Percentiles rank a stretch among this genome's conserved stretches.
Conservation (phyloP, 768 basidiomycete species). For the Trametopsis cervina region DNA sequence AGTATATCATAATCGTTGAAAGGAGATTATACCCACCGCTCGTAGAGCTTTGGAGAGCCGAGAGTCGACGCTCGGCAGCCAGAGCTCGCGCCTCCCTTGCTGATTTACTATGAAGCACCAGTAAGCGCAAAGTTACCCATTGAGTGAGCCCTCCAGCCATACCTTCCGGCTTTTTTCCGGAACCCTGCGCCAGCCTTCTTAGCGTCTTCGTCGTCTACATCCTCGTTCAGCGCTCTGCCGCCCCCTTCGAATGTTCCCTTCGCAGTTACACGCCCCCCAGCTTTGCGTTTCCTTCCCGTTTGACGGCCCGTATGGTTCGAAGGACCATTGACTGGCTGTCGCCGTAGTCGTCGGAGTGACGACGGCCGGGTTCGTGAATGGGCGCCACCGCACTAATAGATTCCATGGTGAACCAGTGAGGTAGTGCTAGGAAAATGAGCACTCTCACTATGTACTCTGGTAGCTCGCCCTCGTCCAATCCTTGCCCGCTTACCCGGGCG, state of each 20-base stretch:
- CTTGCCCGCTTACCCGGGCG: conserved; percentile 41
- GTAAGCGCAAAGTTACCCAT: neutral
- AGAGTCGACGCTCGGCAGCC: conserved; percentile 62
- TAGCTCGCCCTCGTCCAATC: conserved; percentile 47
- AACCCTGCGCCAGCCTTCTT: conserved; percentile 53
- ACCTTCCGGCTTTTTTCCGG: conserved; percentile 68
- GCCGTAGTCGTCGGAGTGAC: conserved; percentile 33
- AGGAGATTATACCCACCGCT: conserved; percentile 15
- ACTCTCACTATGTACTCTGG: conserved; percentile 69
- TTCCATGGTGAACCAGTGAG: neutral
- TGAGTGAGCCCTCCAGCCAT: conserved; percentile 10
- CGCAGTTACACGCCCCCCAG: conserved; percentile 59
- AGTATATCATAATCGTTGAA: too few species aligned
- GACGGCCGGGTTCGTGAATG: conserved; percentile 57
- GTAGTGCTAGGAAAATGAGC: neutral
- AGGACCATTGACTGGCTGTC: conserved; percentile 37
- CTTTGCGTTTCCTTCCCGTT: conserved; percentile 61
- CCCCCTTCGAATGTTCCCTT: conserved; percentile 53
- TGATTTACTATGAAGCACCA: conserved; percentile 46
- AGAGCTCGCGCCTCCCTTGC: conserved; percentile 73
- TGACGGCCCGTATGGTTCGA: conserved; percentile 55
- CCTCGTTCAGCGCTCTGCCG: conserved; percentile 46
- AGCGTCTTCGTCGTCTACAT: conserved; percentile 26
- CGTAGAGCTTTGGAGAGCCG: conserved; percentile 35
- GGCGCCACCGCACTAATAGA: conserved; percentile 68